Evolutionary conservation across 2,329 filamentous ascomycete genomes (phyloP), one percentile per base, ranked within the genome.

Genomic region (Alternaria longipes): DNA sequence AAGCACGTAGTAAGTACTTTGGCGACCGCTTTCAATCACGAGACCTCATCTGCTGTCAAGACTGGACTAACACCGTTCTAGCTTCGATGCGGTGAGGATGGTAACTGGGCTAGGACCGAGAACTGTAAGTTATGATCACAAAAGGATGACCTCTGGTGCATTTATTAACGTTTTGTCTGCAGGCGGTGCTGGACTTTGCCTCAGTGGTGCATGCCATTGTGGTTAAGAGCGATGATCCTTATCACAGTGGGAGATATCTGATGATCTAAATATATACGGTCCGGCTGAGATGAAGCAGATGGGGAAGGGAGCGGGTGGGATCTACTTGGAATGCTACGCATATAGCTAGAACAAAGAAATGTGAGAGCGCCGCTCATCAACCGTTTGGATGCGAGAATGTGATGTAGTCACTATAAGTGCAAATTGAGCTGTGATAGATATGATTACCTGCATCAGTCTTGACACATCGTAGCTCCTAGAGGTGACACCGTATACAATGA

Each of bases 351-450:
- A n/a, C n/a, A 16, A n/a, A n/a, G 14, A 38, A 38, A 38, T 36
- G 32, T 36, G 32, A 36, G 12, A 8, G 32, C 32, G 1, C 16
- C 16, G 16, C 8, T 38, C 34, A n/a, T 38, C 6, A n/a, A 11
- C 16, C 16, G 1, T 38, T 38, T n/a, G 34, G 8, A 8, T 11
- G 0, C 8, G n/a, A 38, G 16, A 1, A 16, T 38, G 0, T 6
- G 14, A 38, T 38, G 14, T 6, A 1, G 14, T 38, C 5, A 38
- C 34, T 38, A n/a, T 16, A 38, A 38, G 16, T 38, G 34, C 34
- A 38, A 38, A 18, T 61, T 83, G 81, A 62, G 80, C 73, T 1
- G 79, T 74, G 11, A 82, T 73, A 60, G 81, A 82, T 56, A 83
- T 83, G 7, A 91, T 80, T 3, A 81, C 74, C 1, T 74, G 2